Base-by-base conservation (phyloP, 352 stramenopile genomes). In the Elongisporangium prolatum region DNA sequence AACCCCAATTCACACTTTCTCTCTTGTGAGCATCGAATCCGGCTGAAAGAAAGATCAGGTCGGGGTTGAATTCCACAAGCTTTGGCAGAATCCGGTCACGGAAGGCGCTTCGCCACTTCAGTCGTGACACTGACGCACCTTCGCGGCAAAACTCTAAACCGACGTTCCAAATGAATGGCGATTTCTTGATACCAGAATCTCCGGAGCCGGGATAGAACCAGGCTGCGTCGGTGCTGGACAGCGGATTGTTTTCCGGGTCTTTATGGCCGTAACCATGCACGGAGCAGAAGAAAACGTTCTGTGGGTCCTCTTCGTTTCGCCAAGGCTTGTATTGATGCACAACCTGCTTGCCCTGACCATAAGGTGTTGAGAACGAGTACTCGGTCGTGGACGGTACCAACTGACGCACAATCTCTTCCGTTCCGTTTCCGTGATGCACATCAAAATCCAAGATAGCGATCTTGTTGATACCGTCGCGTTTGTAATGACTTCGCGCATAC, bases 361-460 rank as follows among this genome's bases (percentile, higher is more conserved):
- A 98, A 0, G 87, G 89, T n/a, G 91, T 98, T 56, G 95, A 76
- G 55, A 97, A 91, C 6, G 57, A 56, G 14, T 89, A 63, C 61
- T 91, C 87, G 50, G 94, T 77, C 3, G 86, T 84, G 50, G 66
- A 84, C 0, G 97, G 97, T 52, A 96, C 83, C 1, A 99, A 72
- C 54, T 98, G 87, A 16, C 89, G 79, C 50, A 99, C 88, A 55
- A 98, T 97, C 50, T 98, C 84, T 60, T 99, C 95, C 0, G 97
- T 99, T 16, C 97, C 97, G 76, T 99, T 99, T 50, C 97, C 88
- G 68, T 99, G 96, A 68, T 99, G 97, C 21, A 99, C 96, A 72
- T 99, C 97, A 84, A 99, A 99, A 65, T 99, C 97, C 48, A 99
- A 68, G 63, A 99, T 98, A 4, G 95, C 96, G 49, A 99, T 82